Conservation (phyloP, 179 eudicot genomes). For the Beta corolliflora region DNA sequence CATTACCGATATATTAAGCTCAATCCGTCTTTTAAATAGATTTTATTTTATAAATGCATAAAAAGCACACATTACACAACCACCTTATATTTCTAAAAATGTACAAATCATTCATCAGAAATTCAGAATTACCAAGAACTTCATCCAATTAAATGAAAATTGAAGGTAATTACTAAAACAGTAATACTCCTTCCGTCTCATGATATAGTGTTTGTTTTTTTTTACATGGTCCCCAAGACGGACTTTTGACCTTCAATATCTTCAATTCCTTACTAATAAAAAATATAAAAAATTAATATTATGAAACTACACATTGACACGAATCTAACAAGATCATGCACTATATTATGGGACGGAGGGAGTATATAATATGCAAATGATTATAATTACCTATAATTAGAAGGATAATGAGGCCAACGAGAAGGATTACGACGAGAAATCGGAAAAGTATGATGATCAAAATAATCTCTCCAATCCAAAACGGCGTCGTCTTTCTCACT, state of each 20-base stretch:
- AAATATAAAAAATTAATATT: too few relatives aligned
- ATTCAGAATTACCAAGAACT: too few relatives aligned
- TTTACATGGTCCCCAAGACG: too few relatives aligned
- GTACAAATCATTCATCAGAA: too few relatives aligned
- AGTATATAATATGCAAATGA: neutral
- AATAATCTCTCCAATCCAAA: constrained; percentile 97
- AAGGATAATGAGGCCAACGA: constrained; percentile 68
- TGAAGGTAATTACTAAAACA: neutral
- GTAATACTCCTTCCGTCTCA: neutral
- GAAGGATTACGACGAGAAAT: constrained; percentile 54
- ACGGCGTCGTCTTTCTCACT: constrained; percentile 54
- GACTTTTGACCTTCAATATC: too few relatives aligned
- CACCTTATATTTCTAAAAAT: too few relatives aligned
- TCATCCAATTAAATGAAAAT: neutral
- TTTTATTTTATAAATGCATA: too few relatives aligned
- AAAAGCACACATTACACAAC: neutral
- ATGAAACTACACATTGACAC: too few relatives aligned
- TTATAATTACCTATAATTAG: constrained; percentile 61
- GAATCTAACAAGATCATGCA: too few relatives aligned
- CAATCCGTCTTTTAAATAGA: neutral
- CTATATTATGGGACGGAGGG: too few relatives aligned
- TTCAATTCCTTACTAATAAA: too few relatives aligned
- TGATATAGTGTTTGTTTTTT: too few relatives aligned
- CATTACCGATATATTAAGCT: neutral
- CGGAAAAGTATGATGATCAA: constrained; percentile 93